Evolutionary conservation across 768 basidiomycete genomes (phyloP).

Genomic region (Boletus tylopilopsis): DNA sequence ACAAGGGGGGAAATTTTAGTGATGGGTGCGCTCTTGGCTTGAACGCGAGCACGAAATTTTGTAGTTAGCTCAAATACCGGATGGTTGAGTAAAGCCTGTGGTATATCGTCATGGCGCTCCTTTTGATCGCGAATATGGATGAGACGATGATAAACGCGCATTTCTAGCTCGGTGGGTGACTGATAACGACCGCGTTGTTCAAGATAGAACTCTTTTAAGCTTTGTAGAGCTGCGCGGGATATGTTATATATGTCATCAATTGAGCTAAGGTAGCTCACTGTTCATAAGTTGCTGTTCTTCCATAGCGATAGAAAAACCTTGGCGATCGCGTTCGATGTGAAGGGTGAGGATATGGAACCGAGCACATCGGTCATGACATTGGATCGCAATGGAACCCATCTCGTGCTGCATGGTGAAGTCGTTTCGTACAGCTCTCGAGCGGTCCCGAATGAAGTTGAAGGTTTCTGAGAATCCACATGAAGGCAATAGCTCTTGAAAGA

Average conservation of each 20-base stretch:
- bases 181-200: slow-evolving; percentile 67
- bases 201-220: slow-evolving; percentile 89
- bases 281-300: slow-evolving; percentile 92
- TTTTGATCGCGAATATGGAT: slow-evolving; percentile 85
- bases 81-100: slow-evolving; percentile 59
- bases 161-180: slow-evolving; percentile 87
- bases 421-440: slow-evolving; percentile 83
- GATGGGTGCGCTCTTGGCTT: slow-evolving; percentile 72
- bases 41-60: slow-evolving; percentile 75
- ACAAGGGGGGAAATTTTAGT: slow-evolving; percentile 59
- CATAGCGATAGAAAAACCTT: slow-evolving; percentile 58
- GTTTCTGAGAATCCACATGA: slow-evolving; percentile 65
- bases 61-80: slow-evolving; percentile 83
- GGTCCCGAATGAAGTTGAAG: slow-evolving; percentile 86
- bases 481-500: slow-evolving; percentile 79
- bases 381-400: slow-evolving; percentile 72
- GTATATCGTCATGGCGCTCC: slow-evolving; percentile 72
- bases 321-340: slow-evolving; percentile 56
- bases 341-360: slow-evolving; percentile 89
- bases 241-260: not conserved
- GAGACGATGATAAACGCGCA: slow-evolving; percentile 92
- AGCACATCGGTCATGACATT: slow-evolving; percentile 90
- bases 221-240: slow-evolving; percentile 69
- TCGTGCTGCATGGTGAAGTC: slow-evolving; percentile 94
- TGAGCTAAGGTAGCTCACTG: slow-evolving; percentile 47